Evolutionary conservation across 768 basidiomycete species (phyloP), one percentile per base, ranked within the genome.

Genomic region (Boletus huronensis): DNA sequence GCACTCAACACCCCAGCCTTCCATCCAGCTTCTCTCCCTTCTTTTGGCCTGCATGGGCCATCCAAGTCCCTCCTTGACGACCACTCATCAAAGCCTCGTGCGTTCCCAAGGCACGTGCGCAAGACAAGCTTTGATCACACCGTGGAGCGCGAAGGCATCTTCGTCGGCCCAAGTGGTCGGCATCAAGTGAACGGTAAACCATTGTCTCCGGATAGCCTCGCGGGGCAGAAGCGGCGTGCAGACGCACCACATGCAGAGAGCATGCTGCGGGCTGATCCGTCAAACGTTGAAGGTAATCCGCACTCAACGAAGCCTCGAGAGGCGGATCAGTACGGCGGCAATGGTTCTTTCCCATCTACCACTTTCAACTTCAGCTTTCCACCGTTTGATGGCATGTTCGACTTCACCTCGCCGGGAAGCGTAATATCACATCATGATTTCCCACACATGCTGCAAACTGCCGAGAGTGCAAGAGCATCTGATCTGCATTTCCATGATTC

Each of bases 41-140:
- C 88, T 25, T 74, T 80, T 55, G 87, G 88, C 55, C 67, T 87
- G 39, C 83, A 87, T 71, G 84, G 85, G 47, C 74, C 73, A 48
- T 74, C 79, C 45, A 71, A 70, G 47, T 61, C 58, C 49, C 64
- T 64, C 47, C 58, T 52, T 57, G 59, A 78, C 57, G 58, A 70
- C 61, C 61, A 65, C 25, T 63, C 73, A 54, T 63, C 70, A 48
- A 73, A 73, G 57, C 64, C 77, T 60, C 83, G 79, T 58, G 72
- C 79, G 29, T 90, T 93, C 67, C 90, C 93, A 49, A 82, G 87
- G 55, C 88, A 89, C 70, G 90, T 93, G 54, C 83, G 93, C 57
- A 97, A 97, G 77, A 92, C 93, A 43, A 93, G 91, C 71, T 96
- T 94, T 69, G 93, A 97, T 70, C 93, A 94, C 72, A 94, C 93